Conservation (phyloP, 805 yeast species). For the Myxozyma kluyveri region DNA sequence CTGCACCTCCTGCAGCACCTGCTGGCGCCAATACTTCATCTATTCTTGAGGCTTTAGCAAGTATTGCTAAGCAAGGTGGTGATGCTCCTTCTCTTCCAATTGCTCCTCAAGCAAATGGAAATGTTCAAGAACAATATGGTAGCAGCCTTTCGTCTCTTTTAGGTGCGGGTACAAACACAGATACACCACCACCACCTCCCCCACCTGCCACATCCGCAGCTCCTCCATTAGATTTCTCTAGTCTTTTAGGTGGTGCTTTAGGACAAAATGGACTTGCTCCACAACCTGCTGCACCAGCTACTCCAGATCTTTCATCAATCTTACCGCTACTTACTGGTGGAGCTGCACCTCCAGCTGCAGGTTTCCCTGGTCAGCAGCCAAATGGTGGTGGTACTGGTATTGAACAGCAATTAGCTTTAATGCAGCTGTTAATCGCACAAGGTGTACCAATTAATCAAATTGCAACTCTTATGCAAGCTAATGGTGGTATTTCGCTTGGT, state of each 20-base stretch:
- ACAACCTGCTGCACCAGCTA: slow-evolving; percentile 5
- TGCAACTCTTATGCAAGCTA: slow-evolving; percentile 24
- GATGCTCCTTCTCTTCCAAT: slow-evolving; percentile 35
- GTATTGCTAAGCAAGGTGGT: slow-evolving; percentile 49
- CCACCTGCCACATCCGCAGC: slow-evolving; percentile 11
- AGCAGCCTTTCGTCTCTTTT: not conserved
- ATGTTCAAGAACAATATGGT: not conserved
- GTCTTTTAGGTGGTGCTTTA: slow-evolving; percentile 6
- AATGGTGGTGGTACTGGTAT: slow-evolving; percentile 8
- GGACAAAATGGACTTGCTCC: slow-evolving; percentile 9
- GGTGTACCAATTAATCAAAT: slow-evolving; percentile 35
- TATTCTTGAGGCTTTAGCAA: slow-evolving; percentile 67
- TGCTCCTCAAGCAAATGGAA: not conserved
- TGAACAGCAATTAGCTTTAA: slow-evolving; percentile 44
- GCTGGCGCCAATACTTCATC: slow-evolving; percentile 51
- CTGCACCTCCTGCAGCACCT: slow-evolving; percentile 28
- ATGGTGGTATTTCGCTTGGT: slow-evolving; percentile 8
- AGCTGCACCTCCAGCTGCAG: slow-evolving; percentile 10
- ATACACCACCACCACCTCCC: not conserved
- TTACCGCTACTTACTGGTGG: slow-evolving; percentile 3
- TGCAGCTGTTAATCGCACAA: slow-evolving; percentile 41
- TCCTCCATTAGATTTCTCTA: slow-evolving; percentile 2
- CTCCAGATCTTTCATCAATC: slow-evolving; percentile 6
- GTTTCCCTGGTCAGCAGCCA: slow-evolving; percentile 9
- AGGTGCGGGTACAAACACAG: not conserved